These are phyloP conservation scores for Kitagawia praeruptora DNA, from an alignment of 129 eudicot species.

Conservation along the genomic window DNA sequence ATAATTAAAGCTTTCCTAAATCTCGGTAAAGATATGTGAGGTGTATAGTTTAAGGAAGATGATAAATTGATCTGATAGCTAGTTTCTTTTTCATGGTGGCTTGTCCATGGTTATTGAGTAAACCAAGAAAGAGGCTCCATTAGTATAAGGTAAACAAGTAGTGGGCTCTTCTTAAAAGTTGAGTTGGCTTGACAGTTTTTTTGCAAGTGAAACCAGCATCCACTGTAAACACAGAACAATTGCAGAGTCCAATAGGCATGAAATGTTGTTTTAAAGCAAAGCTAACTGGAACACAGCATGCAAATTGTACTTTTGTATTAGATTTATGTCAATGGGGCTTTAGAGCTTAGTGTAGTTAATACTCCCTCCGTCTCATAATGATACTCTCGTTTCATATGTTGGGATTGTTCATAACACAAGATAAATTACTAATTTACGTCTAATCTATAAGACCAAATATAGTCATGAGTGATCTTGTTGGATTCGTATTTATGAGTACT, in stretches of 20 bases:
- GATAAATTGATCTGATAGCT: background rate
- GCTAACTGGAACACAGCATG: slow-evolving; percentile 26
- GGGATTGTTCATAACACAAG: too few relatives aligned
- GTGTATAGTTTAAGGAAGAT: background rate
- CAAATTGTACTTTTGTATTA: slow-evolving; percentile 15
- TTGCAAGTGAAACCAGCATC: slow-evolving; percentile 15
- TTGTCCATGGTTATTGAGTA: background rate
- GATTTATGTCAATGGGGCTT: slow-evolving; percentile 12
- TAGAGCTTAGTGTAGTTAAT: slow-evolving; percentile 14
- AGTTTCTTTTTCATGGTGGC: background rate
- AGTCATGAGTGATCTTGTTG: too few relatives aligned
- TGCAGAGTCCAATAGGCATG: slow-evolving; percentile 28
- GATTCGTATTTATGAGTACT: too few relatives aligned
- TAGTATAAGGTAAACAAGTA: too few relatives aligned
- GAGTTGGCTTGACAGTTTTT: slow-evolving; percentile 11
- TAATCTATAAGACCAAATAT: too few relatives aligned
- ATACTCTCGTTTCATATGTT: too few relatives aligned
- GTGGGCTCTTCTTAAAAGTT: slow-evolving; percentile 17
- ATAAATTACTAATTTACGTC: too few relatives aligned
- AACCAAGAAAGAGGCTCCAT: slow-evolving; percentile 7
- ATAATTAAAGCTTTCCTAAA: slow-evolving; percentile 5
- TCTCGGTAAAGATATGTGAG: slow-evolving; percentile 2
- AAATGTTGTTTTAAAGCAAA: slow-evolving; percentile 19
- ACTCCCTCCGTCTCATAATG: too few relatives aligned
- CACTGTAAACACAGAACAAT: slow-evolving; percentile 4